Conservation (phyloP, 2,329 filamentous ascomycete genomes). For the Cucurbitaria berberidis region DNA sequence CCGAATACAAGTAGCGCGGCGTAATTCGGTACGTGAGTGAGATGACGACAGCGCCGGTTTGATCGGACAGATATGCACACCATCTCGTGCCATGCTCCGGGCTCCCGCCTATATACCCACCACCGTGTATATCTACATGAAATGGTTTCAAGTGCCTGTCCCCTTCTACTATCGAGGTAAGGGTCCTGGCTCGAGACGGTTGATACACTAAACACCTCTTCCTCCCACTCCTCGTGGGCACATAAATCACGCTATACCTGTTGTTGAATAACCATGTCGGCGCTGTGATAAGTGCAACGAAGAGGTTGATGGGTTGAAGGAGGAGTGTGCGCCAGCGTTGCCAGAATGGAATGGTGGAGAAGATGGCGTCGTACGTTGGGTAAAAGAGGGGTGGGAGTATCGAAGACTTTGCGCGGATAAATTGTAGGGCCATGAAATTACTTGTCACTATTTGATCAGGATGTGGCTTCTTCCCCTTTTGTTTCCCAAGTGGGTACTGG, state of each 20-base stretch:
- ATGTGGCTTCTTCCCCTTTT: neutral
- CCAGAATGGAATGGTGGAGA: slow-evolving; percentile 48
- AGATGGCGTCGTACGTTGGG: slow-evolving; percentile 36
- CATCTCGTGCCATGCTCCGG: slow-evolving; percentile 50
- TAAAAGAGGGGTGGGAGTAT: slow-evolving; percentile 19
- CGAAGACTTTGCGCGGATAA: slow-evolving; percentile 16
- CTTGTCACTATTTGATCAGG: too few relatives aligned
- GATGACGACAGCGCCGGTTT: slow-evolving; percentile 52
- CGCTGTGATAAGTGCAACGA: slow-evolving; percentile 49
- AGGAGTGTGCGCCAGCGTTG: slow-evolving; percentile 54
- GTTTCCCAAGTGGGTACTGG: too few relatives aligned
- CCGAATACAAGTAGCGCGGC: slow-evolving; percentile 52
- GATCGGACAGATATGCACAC: slow-evolving; percentile 42
- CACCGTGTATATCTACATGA: slow-evolving; percentile 55
- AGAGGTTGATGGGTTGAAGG: slow-evolving; percentile 51
- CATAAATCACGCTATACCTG: slow-evolving; percentile 47
- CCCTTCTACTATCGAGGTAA: neutral
- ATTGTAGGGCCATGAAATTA: slow-evolving; percentile 12
- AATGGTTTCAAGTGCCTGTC: slow-evolving; percentile 44
- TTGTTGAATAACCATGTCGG: slow-evolving; percentile 48
- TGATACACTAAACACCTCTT: slow-evolving; percentile 54
- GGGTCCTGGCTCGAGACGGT: slow-evolving; percentile 35
- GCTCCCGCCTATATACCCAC: slow-evolving; percentile 54
- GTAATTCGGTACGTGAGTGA: slow-evolving; percentile 51
- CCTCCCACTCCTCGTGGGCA: slow-evolving; percentile 47